Base-by-base conservation (phyloP, 2,329 filamentous ascomycete genomes). In the Teratosphaeria viscida region DNA sequence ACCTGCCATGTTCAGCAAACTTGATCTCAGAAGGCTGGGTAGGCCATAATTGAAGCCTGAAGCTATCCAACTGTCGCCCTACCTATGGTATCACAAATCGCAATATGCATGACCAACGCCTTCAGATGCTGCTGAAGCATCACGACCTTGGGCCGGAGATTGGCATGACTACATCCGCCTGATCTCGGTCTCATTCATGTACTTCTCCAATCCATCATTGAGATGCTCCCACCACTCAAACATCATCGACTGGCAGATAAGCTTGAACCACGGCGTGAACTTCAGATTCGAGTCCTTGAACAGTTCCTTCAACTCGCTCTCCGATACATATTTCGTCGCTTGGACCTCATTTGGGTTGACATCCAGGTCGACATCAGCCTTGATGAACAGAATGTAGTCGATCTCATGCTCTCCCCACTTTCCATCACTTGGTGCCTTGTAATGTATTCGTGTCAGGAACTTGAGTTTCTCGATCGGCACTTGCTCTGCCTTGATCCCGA, bases 401-500 rank as follows among this genome's bases (percentile, higher is more conserved):
- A 99, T 92, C 79, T 99, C 94, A 73, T 99, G 94, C 79, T 99
- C 94, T 67, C 94, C 94, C 94, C 94, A 99, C 78, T 95, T 92
- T 59, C 94, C 94, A 70, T 97, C 89, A 73, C 92, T 96, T 3
- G 94, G 90, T 19, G 94, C 94, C 78, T 94, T 94, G 80, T 99
- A 99, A 78, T 99, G 94, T 73, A 99, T 99, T 72, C 94, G 82
- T 2, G 94, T 97, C 67, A 99, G 81, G 78, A 96, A 99, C 67
- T 87, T 85, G 77, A 99, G 97, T 65, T 95, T 82, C 53, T 96
- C 90, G 49, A 96, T 77, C 7, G 92, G 92, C 23, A 99, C 92
- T 77, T 96, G 91, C 70, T 87, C 84, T 61, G 84, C 80, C 76
- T 90, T 88, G 76, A 99, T 97, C 62, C 94, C 94, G 57, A 99